Conservation (phyloP, 768 basidiomycete species). For the Serendipita indica region DNA sequence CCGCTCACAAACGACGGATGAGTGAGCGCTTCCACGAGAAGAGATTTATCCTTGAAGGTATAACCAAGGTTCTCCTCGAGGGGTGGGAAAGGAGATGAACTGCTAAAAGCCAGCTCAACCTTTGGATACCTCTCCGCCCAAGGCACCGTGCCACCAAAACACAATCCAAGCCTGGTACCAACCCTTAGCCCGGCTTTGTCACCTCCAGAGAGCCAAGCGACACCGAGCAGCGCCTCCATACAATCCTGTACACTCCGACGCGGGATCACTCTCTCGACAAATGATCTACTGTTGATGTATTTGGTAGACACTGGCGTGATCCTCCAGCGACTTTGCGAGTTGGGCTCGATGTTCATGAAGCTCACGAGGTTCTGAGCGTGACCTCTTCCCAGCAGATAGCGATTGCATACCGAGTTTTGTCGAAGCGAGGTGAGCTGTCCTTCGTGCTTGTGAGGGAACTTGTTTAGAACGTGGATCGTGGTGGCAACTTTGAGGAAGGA, state of each 20-base stretch:
- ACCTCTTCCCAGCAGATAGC: conserved; percentile 51
- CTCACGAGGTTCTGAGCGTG: conserved; percentile 45
- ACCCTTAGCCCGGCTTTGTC: conserved; percentile 49
- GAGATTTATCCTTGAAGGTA: conserved; percentile 42
- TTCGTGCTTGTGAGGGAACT: conserved; percentile 64
- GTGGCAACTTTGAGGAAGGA: conserved; percentile 63
- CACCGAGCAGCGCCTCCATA: conserved; percentile 76
- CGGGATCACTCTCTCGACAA: conserved; percentile 36
- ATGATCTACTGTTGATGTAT: conserved; percentile 18
- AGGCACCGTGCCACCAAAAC: conserved; percentile 53
- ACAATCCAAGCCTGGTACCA: conserved; percentile 50
- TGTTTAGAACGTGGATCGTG: conserved; percentile 63
- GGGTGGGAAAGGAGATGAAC: conserved; percentile 34
- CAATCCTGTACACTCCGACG: conserved; percentile 71
- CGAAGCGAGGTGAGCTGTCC: conserved; percentile 62
- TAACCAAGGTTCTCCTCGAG: conserved; percentile 59
- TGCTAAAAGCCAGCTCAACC: conserved; percentile 21
- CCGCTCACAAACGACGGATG: conserved; percentile 58
- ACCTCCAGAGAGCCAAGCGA: conserved; percentile 58
- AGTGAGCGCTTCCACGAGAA: conserved; percentile 67
- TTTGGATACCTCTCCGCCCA: conserved; percentile 47
- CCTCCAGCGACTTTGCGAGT: conserved; percentile 42
- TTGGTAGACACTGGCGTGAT: conserved; percentile 31
- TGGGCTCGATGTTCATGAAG: conserved; percentile 45
- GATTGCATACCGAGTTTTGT: conserved; percentile 51